Base-by-base conservation (phyloP, 176 grass and related monocot genomes). In the Oryza meridionalis region DNA sequence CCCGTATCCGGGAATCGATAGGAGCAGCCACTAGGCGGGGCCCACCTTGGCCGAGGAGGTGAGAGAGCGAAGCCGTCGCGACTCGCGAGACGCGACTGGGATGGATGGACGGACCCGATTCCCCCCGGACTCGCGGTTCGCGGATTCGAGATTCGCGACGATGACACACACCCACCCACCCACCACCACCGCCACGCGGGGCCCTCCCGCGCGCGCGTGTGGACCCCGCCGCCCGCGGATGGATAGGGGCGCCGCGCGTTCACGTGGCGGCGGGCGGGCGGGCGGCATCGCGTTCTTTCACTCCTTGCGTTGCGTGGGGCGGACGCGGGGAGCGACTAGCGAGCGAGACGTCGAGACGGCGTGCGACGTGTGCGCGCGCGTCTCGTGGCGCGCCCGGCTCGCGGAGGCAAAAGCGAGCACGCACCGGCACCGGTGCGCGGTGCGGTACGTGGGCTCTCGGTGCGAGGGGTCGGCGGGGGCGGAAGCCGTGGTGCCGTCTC, bases 121-220 rank as follows among this genome's bases (percentile, higher is more conserved):
- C 85, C 33, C 12, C 58, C 33, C 58, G 4, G 19, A 7, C 9
- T 22, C 11, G 22, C 53, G 62, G 65, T 9, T 9, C 12, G 50
- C 27, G 31, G 70, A 84, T 71, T 78, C 49, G 50, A 76, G 49
- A 68, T 81, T 78, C 87, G 76, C 81, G 86, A 73, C 80, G 66
- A 11, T n/a, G 46, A 53, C 80, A 16, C 44, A 53, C 80, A 16
- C 44, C 53, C 32, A 33, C 32, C 37, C 49, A 24, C 15, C 37
- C 33, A 35, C 33, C 33, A 35, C 35, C 35, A 8, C 38, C 38
- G 38, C 38, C 7, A 40, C 38, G 38, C 1, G 38, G 38, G 38
- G 29, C 29, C 29, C 29, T 0, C 38, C 6, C 35, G 35, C 6
- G 35, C 35, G 35, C 35, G 35, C 35, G 33, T 35, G 33, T 38